Evolutionary conservation across 805 yeast species (phyloP).

Genomic region (Crinitomyces ghanaensis): DNA sequence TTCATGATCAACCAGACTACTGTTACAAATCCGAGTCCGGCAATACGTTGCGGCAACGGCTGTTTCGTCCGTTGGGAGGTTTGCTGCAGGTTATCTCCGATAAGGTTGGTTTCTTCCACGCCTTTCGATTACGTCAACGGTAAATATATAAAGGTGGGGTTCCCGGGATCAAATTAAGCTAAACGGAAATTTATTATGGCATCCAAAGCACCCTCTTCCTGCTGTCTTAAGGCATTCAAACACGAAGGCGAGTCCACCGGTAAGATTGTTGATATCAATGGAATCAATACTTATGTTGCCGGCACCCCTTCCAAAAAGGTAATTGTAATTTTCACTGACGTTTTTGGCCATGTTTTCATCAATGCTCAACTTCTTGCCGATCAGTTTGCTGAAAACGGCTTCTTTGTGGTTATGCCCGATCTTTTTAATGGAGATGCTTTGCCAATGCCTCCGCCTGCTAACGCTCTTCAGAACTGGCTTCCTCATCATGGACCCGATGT

Average conservation of each 20-base stretch:
- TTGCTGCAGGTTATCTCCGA: too few relatives aligned
- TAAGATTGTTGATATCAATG: slow-evolving; percentile 15
- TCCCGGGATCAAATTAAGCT: too few relatives aligned
- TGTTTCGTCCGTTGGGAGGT: too few relatives aligned
- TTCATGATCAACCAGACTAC: too few relatives aligned
- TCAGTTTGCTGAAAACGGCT: slow-evolving; percentile 47
- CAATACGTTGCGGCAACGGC: too few relatives aligned
- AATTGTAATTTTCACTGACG: slow-evolving; percentile 53
- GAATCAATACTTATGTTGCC: slow-evolving; percentile 35
- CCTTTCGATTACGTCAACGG: too few relatives aligned
- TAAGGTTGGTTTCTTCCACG: too few relatives aligned
- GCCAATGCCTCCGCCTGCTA: slow-evolving; percentile 21
- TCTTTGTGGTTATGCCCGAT: slow-evolving; percentile 67
- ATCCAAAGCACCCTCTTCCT: slow-evolving; percentile 21
- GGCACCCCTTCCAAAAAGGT: slow-evolving; percentile 41
- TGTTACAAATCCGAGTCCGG: too few relatives aligned
- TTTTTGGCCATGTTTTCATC: slow-evolving; percentile 48
- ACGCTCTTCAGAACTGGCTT: slow-evolving; percentile 36
- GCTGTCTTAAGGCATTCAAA: slow-evolving; percentile 25
- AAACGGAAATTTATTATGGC: too few relatives aligned
- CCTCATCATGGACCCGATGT: slow-evolving; percentile 38
- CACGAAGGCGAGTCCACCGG: slow-evolving; percentile 23
- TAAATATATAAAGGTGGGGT: too few relatives aligned
- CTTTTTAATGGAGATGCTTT: slow-evolving; percentile 46
- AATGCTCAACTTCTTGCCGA: slow-evolving; percentile 44